Percentiles rank a stretch among this genome's conserved stretches.
These are phyloP conservation scores for Adiantum capillusveneris DNA, from an alignment of 75 land plant species.

Conservation along the genomic window DNA sequence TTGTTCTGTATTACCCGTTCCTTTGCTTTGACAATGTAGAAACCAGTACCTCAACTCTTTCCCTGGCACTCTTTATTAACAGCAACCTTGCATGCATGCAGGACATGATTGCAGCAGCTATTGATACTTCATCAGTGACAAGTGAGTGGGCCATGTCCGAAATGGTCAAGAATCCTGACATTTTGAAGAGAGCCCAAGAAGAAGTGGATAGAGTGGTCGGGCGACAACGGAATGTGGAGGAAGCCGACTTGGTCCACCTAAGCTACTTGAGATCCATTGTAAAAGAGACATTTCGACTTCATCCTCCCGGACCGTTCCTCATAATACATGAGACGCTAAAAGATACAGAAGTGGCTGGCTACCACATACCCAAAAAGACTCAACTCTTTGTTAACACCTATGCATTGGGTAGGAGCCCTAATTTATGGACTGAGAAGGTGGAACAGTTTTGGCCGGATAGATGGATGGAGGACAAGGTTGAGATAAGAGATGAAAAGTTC, in stretches of 20 bases:
- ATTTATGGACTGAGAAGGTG: slow-evolving; percentile 40
- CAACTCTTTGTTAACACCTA: slow-evolving; percentile 75
- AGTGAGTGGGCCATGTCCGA: slow-evolving; percentile 94
- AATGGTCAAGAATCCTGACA: slow-evolving; percentile 58
- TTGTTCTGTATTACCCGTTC: too few species aligned
- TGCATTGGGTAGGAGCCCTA: slow-evolving; percentile 55
- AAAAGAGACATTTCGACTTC: slow-evolving; percentile 79
- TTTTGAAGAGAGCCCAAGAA: slow-evolving; percentile 46
- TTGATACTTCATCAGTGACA: slow-evolving; percentile 77
- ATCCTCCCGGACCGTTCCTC: slow-evolving; percentile 73
- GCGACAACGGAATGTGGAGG: slow-evolving; percentile 43
- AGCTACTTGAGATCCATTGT: slow-evolving; percentile 68
- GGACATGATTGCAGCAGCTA: slow-evolving; percentile 87
- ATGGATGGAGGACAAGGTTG: slow-evolving; percentile 44
- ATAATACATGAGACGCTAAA: slow-evolving; percentile 61
- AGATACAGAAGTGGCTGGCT: slow-evolving; percentile 57
- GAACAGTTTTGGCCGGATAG: slow-evolving; percentile 67
- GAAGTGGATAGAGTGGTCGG: slow-evolving; percentile 78
- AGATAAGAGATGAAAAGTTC: slow-evolving; percentile 69
- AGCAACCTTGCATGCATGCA: too few species aligned
- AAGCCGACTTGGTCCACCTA: slow-evolving; percentile 54
- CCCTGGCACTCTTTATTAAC: too few species aligned
- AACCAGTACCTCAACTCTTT: too few species aligned
- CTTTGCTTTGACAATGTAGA: too few species aligned
- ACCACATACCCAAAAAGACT: slow-evolving; percentile 53